Percentiles rank a stretch among this genome's conserved stretches.
Evolutionary conservation across 1,284 basidiomycete species (phyloP).

Genomic region (Xanthoconium separans): DNA sequence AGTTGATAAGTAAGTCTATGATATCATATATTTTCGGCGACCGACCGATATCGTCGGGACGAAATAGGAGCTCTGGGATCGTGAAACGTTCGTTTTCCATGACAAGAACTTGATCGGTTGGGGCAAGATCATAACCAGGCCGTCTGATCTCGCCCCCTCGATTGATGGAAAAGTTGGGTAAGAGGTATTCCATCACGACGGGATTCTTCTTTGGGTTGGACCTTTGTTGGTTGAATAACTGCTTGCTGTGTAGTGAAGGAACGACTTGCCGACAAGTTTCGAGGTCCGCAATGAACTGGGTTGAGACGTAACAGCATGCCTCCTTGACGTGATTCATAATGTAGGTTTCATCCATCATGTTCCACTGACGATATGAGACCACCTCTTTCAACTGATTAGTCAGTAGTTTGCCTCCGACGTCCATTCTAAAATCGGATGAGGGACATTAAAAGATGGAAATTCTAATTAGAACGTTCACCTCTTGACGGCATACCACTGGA

Average conservation of each 20-base stretch:
- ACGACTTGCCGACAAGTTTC: constrained; percentile 73
- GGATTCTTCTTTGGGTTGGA: constrained; percentile 53
- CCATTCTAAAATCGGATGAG: constrained; percentile 64
- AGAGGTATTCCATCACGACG: constrained; percentile 84
- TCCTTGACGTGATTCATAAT: constrained; percentile 93
- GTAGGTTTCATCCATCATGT: constrained; percentile 96
- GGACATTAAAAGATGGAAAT: constrained; percentile 18
- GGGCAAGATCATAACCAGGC: constrained; percentile 49
- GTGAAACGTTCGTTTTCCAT: constrained; percentile 91
- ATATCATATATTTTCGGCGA: constrained; percentile 15
- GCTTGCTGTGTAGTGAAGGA: constrained; percentile 15
- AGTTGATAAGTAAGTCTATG: constrained; percentile 6
- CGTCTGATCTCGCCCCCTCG: constrained; percentile 66
- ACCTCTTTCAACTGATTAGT: constrained; percentile 95
- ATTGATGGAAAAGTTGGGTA: constrained; percentile 83
- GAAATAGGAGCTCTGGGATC: constrained; percentile 87
- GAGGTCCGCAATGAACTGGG: constrained; percentile 70
- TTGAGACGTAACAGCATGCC: constrained; percentile 84
- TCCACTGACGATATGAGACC: constrained; percentile 93
- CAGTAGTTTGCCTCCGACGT: constrained; percentile 90
- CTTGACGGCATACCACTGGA: constrained; percentile 79
- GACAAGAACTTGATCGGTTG: constrained; percentile 76
- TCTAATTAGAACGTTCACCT: constrained; percentile 47
- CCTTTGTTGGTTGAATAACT: constrained; percentile 34
- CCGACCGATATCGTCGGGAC: constrained; percentile 84